Evolutionary conservation across 345 rosid genomes (phyloP).

Genomic region (Jatropha curcas): DNA sequence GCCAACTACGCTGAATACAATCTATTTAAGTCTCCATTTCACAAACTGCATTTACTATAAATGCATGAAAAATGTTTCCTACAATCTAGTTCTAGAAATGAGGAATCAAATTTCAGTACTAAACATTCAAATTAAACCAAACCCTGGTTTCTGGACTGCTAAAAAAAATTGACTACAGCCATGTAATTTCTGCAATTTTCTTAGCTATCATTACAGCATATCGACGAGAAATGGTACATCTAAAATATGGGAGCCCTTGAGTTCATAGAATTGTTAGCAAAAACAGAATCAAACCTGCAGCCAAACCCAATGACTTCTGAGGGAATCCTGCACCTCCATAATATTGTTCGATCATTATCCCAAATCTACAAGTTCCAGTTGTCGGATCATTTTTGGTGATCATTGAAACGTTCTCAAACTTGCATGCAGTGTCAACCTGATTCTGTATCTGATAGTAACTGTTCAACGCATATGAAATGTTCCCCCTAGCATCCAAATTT

Average conservation of each 20-base stretch:
- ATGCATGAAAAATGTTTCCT: neutral
- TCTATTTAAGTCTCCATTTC: too few relatives aligned
- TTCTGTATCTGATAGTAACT: constrained; percentile 83
- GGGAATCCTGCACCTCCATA: constrained; percentile 46
- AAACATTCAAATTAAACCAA: neutral
- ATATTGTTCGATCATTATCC: constrained; percentile 73
- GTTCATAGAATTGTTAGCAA: constrained; percentile 35
- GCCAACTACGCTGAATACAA: too few relatives aligned
- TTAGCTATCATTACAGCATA: constrained; percentile 10
- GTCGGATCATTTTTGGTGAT: constrained; percentile 66
- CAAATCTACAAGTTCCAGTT: constrained; percentile 54
- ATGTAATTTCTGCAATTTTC: neutral
- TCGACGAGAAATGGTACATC: constrained; percentile 23
- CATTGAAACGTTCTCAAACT: constrained; percentile 64
- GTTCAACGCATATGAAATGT: constrained; percentile 86
- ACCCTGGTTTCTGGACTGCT: constrained; percentile 5
- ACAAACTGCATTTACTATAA: neutral
- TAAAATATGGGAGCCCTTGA: constrained; percentile 7
- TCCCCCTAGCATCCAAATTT: constrained; percentile 48
- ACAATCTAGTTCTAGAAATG: neutral
- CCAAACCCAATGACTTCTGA: constrained; percentile 20
- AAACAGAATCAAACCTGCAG: constrained; percentile 32
- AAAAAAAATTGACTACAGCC: neutral
- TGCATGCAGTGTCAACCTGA: constrained; percentile 76
- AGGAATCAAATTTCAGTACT: neutral